Base-by-base conservation (phyloP, 768 basidiomycete species). In the Pisolithus sp. region DNA sequence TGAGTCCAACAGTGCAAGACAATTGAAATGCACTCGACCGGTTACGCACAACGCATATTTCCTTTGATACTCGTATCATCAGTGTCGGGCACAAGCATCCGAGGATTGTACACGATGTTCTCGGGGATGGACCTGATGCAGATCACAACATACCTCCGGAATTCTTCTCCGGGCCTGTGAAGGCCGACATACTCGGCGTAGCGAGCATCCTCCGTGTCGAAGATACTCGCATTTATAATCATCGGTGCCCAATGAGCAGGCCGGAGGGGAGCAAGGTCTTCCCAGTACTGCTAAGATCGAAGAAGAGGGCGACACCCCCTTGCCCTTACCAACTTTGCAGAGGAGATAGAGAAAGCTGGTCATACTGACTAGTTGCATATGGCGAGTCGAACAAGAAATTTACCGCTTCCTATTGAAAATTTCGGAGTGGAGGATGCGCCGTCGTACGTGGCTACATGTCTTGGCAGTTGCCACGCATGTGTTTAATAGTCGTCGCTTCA, bases 151-250 rank as follows among this genome's bases (percentile, higher is more conserved):
- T 72, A 95, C 65, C 98, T 99, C 68, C 97, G 95, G 51, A 24
- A 24, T 96, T 96, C 66, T 99, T 96, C 78, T 97, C 97, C 73
- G n/a, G n/a, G n/a, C n/a, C n/a, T n/a, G n/a, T n/a, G n/a, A n/a
- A n/a, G n/a, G n/a, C n/a, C n/a, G n/a, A n/a, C 23, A 5, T 24
- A 24, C 23, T 24, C 2, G 23, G 23, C 23, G 23, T 24, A 24
- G 23, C 23, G 5, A 24, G 23, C 23, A 24, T 5, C 23, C 23
- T 24, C 23, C 23, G 23, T 3, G 96, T 98, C 97, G 84, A 99
- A 99, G 54, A 99, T 94, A 64, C 96, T 96, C 15, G 78, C 85
- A 71, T 98, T 95, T 17, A 93, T 96, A 95, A 98, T 98, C 95
- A 68, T 99, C 96, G 68, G 98, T 95, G 23, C 60, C 96, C 96